Evolutionary conservation across 2,329 filamentous ascomycete species (phyloP).

Genomic region (Microcyclospora pomicola): DNA sequence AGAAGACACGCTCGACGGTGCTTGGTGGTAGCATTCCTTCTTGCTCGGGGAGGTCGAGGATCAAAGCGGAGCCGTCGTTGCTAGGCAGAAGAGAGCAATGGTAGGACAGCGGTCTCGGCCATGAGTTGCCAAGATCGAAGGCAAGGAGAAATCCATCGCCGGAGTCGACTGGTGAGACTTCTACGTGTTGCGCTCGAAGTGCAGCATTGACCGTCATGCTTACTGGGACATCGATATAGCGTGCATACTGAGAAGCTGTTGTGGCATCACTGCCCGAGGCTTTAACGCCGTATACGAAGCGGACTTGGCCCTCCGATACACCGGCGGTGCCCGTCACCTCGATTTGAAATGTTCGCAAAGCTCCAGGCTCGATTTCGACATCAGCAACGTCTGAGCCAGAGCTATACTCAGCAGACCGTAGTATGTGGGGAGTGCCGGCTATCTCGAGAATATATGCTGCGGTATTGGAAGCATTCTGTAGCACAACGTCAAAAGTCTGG

Average conservation of each 20-base stretch:
- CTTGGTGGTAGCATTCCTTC: background rate
- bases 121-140: conserved; percentile 3
- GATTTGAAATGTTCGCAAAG: conserved; percentile 58
- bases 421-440: background rate
- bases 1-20: background rate
- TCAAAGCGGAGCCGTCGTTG: background rate
- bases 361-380: conserved; percentile 34
- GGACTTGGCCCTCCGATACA: conserved; percentile 62
- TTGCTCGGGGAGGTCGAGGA: background rate
- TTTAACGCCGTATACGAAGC: conserved; percentile 54
- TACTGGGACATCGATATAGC: conserved; percentile 2
- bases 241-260: background rate
- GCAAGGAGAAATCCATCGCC: conserved; percentile 1
- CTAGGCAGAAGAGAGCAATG: background rate
- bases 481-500: conserved; percentile 60
- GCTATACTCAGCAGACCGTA: background rate
- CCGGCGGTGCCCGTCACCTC: conserved; percentile 79
- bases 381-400: background rate
- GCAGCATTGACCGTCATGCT: conserved; percentile 2
- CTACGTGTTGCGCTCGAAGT: conserved; percentile 1
- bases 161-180: background rate
- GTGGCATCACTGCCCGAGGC: background rate
- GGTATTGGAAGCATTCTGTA: conserved; percentile 57
- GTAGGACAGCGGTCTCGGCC: conserved; percentile 1
- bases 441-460: conserved; percentile 1